Conservation (phyloP, 2,329 filamentous ascomycete genomes). For the Proliferodiscus dingleyae region DNA sequence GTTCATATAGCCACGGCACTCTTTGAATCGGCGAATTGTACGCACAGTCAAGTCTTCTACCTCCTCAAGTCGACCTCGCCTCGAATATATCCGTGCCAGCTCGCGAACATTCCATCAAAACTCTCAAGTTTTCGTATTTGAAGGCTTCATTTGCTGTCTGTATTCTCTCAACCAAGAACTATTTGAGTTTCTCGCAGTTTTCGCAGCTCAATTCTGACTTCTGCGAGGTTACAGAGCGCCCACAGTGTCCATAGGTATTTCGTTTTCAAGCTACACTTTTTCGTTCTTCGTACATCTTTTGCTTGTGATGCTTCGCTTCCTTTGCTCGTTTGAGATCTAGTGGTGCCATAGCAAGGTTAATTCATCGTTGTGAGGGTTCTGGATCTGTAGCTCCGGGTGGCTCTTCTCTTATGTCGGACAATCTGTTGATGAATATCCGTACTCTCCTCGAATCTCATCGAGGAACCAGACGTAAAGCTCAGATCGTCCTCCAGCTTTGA, state of each 20-base stretch:
- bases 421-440: constrained; percentile 14
- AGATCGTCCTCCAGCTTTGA: constrained; percentile 16
- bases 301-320: constrained; percentile 16
- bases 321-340: constrained; percentile 8
- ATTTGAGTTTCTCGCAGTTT: constrained; percentile 12
- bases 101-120: constrained; percentile 22
- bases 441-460: constrained; percentile 11
- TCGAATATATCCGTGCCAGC: constrained; percentile 19
- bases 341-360: constrained; percentile 14
- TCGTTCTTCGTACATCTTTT: constrained; percentile 14
- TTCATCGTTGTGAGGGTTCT: constrained; percentile 6
- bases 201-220: constrained; percentile 16
- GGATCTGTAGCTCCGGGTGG: neutral
- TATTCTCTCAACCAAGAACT: constrained; percentile 20
- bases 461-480: constrained; percentile 18
- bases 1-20: neutral
- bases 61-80: constrained; percentile 9
- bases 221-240: constrained; percentile 14
- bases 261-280: constrained; percentile 16
- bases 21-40: neutral
- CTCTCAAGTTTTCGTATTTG: constrained; percentile 24
- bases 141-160: constrained; percentile 22
- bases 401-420: constrained; percentile 7
- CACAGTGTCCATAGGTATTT: constrained; percentile 23
- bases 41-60: neutral